A percentile compares a stretch with the other conserved stretches of the same genome.
Conservation (phyloP, 805 yeast species). For the Wickerhamomyces kurtzmanii region DNA sequence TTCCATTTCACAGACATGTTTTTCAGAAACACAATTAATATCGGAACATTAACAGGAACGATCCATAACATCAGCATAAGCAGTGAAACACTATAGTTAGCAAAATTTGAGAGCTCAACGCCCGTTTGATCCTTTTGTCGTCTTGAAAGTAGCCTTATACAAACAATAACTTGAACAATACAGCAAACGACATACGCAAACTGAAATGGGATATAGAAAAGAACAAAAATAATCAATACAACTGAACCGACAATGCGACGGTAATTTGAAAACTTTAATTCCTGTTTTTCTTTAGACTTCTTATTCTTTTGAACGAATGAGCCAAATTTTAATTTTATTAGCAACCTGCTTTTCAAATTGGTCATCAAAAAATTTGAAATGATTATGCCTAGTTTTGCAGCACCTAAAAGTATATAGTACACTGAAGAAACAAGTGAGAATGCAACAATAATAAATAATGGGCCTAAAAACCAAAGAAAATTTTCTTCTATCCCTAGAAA, state of each 20-base stretch:
- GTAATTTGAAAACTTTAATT: constrained; percentile 7
- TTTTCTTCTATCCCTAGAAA: constrained; percentile 59
- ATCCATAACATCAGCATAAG: constrained; percentile 67
- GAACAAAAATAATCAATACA: constrained; percentile 33
- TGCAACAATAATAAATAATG: constrained; percentile 39
- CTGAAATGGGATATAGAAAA: constrained; percentile 72
- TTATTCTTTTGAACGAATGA: too few relatives aligned
- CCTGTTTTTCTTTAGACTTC: constrained; percentile 1
- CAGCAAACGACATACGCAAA: constrained; percentile 58
- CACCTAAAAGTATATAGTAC: too few relatives aligned
- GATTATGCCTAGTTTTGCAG: too few relatives aligned
- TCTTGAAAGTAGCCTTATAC: constrained; percentile 23
- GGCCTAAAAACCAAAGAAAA: constrained; percentile 47
- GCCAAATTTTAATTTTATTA: too few relatives aligned
- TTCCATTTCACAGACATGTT: constrained; percentile 70
- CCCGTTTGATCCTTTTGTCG: constrained; percentile 7
- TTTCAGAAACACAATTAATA: constrained; percentile 72
- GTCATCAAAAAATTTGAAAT: too few relatives aligned
- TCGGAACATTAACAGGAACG: constrained; percentile 70
- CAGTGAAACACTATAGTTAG: constrained; percentile 54
- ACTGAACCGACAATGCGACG: constrained; percentile 23
- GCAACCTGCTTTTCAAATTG: too few relatives aligned
- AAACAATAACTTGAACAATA: constrained; percentile 46
- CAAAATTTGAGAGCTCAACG: constrained; percentile 20
- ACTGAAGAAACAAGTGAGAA: constrained; percentile 30